These are phyloP conservation scores for Cadophora malorum DNA, from an alignment of 2,329 filamentous ascomycete genomes.

Conservation along the genomic window DNA sequence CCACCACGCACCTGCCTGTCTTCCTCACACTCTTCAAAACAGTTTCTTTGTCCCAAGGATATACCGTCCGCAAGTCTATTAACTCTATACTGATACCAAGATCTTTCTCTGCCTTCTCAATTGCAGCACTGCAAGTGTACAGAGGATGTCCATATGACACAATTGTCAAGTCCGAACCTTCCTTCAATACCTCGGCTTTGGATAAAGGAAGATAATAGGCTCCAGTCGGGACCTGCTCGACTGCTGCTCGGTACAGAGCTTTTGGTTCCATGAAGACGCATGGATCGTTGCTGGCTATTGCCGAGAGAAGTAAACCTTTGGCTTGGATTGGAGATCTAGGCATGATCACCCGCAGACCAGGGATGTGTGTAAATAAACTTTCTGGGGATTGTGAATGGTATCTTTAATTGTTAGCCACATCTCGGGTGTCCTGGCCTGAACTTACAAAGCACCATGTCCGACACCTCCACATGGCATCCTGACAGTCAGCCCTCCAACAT, in stretches of 20 bases:
- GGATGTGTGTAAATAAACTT: slow-evolving; percentile 73
- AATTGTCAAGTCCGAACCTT: slow-evolving; percentile 70
- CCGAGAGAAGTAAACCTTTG: slow-evolving; percentile 70
- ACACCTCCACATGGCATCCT: slow-evolving; percentile 76
- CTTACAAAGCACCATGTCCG: slow-evolving; percentile 72
- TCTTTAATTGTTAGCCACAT: slow-evolving; percentile 41
- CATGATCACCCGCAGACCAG: slow-evolving; percentile 72
- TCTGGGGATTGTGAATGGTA: slow-evolving; percentile 79
- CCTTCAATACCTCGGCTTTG: slow-evolving; percentile 71
- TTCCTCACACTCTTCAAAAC: slow-evolving; percentile 71
- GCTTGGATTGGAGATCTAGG: slow-evolving; percentile 74
- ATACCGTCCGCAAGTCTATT: slow-evolving; percentile 74
- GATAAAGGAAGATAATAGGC: slow-evolving; percentile 71
- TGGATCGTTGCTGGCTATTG: slow-evolving; percentile 70
- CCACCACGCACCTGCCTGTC: slow-evolving; percentile 72
- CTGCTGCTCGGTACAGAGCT: slow-evolving; percentile 73
- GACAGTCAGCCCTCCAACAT: slow-evolving; percentile 70
- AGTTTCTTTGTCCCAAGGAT: slow-evolving; percentile 74
- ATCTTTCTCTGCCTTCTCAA: slow-evolving; percentile 70
- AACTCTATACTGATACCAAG: slow-evolving; percentile 71
- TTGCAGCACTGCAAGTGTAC: slow-evolving; percentile 71
- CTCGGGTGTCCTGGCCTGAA: slow-evolving; percentile 34
- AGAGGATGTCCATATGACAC: slow-evolving; percentile 75
- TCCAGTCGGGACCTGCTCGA: slow-evolving; percentile 75
- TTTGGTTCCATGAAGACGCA: slow-evolving; percentile 81